These are phyloP conservation scores for Xerocomus potaroensis DNA, from an alignment of 768 basidiomycete species.

Conservation along the genomic window DNA sequence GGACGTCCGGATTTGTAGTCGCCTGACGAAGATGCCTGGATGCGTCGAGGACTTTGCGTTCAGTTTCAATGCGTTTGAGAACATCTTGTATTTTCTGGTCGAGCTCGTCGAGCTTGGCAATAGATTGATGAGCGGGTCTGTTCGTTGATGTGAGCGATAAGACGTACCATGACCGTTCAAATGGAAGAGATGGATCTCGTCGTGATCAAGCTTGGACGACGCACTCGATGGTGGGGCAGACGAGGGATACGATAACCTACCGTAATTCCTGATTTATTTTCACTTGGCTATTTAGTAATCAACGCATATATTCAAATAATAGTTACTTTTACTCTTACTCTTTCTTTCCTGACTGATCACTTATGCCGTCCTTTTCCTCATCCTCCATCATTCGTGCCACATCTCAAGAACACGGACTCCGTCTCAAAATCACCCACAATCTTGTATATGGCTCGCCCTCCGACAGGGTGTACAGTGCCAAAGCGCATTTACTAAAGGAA, in stretches of 20 bases:
- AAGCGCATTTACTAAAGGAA: conserved; percentile 31
- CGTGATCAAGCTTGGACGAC: conserved; percentile 11
- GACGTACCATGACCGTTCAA: conserved; percentile 30
- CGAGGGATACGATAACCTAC: conserved; percentile 27
- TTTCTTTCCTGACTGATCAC: not conserved
- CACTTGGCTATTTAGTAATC: conserved; percentile 28
- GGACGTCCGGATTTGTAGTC: conserved; percentile 82
- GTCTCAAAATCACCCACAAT: conserved; percentile 44
- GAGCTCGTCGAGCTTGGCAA: conserved; percentile 48
- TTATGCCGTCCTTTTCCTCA: conserved; percentile 32
- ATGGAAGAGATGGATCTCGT: conserved; percentile 11
- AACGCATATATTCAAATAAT: conserved; percentile 4
- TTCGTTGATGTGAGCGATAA: conserved; percentile 9
- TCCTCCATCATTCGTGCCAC: conserved; percentile 38
- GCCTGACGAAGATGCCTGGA: conserved; percentile 74
- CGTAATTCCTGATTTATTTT: conserved; percentile 11
- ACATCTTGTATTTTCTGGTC: conserved; percentile 94
- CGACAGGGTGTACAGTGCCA: conserved; percentile 27
- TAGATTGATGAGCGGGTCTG: conserved; percentile 1
- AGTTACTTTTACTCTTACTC: conserved; percentile 4
- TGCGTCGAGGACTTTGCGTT: conserved; percentile 89
- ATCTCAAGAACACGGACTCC: conserved; percentile 41
- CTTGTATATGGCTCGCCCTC: conserved; percentile 35
- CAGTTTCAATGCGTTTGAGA: conserved; percentile 84
- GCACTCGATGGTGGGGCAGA: conserved; percentile 21